Evolutionary conservation across 495 filamentous ascomycete genomes (phyloP).

Genomic region (Penicillium robsamsonii): DNA sequence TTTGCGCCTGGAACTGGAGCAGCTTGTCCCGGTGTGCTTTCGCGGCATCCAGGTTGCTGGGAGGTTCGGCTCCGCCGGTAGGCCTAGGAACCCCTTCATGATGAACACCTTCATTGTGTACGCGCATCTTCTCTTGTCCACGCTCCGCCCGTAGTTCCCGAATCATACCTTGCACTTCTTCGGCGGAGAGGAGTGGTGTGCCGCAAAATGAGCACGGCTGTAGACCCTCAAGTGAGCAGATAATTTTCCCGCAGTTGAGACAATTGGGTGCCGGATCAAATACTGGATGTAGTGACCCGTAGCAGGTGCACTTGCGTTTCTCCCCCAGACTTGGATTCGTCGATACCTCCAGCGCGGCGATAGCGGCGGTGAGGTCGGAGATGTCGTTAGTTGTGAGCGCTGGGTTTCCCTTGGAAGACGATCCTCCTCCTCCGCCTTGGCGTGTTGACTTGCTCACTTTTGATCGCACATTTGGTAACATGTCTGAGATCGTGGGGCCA

Average conservation of each 20-base stretch:
- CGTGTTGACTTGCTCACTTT: constrained; percentile 56
- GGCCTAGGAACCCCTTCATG: constrained; percentile 40
- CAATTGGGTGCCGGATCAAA: constrained; percentile 89
- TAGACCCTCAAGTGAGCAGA: constrained; percentile 90
- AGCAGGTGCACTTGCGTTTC: constrained; percentile 74
- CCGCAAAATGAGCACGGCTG: constrained; percentile 94
- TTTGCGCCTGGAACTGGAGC: constrained; percentile 81
- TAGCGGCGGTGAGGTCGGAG: constrained; percentile 83
- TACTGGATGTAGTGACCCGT: constrained; percentile 79
- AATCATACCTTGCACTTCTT: constrained; percentile 82
- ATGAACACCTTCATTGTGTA: constrained; percentile 72
- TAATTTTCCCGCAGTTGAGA: constrained; percentile 89
- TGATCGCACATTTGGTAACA: constrained; percentile 60
- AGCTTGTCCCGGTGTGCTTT: constrained; percentile 79
- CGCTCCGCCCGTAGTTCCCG: constrained; percentile 81
- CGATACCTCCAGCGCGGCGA: constrained; percentile 82
- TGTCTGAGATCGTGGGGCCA: constrained; percentile 77
- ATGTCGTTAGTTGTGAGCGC: constrained; percentile 61
- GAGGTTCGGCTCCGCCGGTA: constrained; percentile 47
- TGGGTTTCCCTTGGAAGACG: constrained; percentile 23
- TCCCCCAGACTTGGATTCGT: constrained; percentile 73
- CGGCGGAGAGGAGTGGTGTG: constrained; percentile 62
- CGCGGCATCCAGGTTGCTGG: constrained; percentile 42
- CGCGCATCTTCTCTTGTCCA: constrained; percentile 77
- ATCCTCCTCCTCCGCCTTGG: constrained; percentile 48